A percentile compares a stretch with the other conserved stretches of the same genome.
These are phyloP conservation scores for Selaginella tamariscina DNA, from an alignment of 75 land plant species.

Conservation along the genomic window DNA sequence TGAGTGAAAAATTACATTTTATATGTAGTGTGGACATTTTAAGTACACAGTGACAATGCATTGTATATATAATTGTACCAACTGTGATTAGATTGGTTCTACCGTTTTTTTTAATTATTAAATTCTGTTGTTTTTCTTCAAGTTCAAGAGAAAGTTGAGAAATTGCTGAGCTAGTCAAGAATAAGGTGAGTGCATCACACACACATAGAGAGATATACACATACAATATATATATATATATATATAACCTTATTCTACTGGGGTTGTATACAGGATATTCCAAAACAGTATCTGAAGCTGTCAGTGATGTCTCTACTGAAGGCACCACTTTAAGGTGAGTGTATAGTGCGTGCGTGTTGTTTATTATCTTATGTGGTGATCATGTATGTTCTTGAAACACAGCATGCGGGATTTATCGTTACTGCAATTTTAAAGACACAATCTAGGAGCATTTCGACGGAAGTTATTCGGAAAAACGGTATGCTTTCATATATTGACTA, in stretches of 20 bases:
- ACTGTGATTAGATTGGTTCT: too few relatives aligned
- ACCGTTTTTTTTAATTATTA: too few relatives aligned
- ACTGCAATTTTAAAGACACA: slow-evolving; percentile 73
- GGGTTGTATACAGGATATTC: slow-evolving; percentile 65
- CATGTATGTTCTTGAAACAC: neutral
- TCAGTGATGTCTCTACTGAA: slow-evolving; percentile 38
- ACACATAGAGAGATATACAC: too few relatives aligned
- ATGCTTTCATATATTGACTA: neutral
- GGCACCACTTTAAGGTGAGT: slow-evolving; percentile 57
- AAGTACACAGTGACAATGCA: too few relatives aligned
- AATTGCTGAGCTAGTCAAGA: slow-evolving; percentile 54
- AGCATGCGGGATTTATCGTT: slow-evolving; percentile 79
- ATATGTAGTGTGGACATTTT: too few relatives aligned
- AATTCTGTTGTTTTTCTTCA: neutral
- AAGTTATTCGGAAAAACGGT: slow-evolving; percentile 84
- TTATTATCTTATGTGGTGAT: neutral
- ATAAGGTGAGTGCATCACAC: slow-evolving; percentile 53
- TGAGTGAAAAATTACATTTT: too few relatives aligned
- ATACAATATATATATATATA: too few relatives aligned
- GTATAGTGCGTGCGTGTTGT: neutral
- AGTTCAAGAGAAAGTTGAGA: slow-evolving; percentile 34
- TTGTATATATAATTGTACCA: too few relatives aligned
- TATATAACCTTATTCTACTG: too few relatives aligned
- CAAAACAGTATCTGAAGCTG: slow-evolving; percentile 82
- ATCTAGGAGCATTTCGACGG: slow-evolving; percentile 51